These are phyloP conservation scores for Vitis labrusca DNA, from an alignment of 164 flowering plant genomes.

Conservation along the genomic window DNA sequence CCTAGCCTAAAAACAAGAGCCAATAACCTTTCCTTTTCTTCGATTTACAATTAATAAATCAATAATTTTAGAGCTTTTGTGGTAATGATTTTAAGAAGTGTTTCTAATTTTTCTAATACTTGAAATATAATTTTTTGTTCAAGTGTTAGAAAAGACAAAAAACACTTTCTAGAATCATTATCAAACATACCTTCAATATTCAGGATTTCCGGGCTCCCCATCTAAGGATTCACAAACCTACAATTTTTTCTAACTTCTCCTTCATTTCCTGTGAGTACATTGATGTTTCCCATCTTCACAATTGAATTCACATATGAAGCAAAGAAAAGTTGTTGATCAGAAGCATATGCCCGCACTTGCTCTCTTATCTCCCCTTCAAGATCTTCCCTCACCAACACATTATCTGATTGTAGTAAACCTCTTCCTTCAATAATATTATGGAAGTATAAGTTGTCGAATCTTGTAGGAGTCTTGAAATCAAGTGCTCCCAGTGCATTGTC, in stretches of 20 bases:
- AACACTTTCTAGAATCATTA: no score
- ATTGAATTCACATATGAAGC: slow-evolving; percentile 50
- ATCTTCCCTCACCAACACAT: slow-evolving; percentile 51
- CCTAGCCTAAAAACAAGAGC: no score
- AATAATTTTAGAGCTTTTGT: no score
- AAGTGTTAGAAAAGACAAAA: no score
- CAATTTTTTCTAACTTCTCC: slow-evolving; percentile 72
- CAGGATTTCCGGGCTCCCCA: not conserved
- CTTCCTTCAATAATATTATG: slow-evolving; percentile 51
- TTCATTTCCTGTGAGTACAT: slow-evolving; percentile 52
- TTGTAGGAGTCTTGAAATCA: slow-evolving; percentile 52
- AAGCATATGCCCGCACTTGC: slow-evolving; percentile 52
- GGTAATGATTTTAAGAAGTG: no score
- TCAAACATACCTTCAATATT: no score
- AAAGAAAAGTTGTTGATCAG: slow-evolving; percentile 47
- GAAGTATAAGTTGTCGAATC: slow-evolving; percentile 69
- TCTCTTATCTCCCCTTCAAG: slow-evolving; percentile 36
- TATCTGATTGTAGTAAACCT: slow-evolving; percentile 63
- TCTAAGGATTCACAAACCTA: slow-evolving; percentile 34
- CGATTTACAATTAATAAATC: no score
- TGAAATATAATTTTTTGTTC: no score
- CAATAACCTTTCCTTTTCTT: no score
- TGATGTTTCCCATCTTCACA: slow-evolving; percentile 76
- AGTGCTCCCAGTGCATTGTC: slow-evolving; percentile 46
- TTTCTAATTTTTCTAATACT: no score